Conservation (phyloP, 2,329 filamentous ascomycete species). For the Orbilia quercus region DNA sequence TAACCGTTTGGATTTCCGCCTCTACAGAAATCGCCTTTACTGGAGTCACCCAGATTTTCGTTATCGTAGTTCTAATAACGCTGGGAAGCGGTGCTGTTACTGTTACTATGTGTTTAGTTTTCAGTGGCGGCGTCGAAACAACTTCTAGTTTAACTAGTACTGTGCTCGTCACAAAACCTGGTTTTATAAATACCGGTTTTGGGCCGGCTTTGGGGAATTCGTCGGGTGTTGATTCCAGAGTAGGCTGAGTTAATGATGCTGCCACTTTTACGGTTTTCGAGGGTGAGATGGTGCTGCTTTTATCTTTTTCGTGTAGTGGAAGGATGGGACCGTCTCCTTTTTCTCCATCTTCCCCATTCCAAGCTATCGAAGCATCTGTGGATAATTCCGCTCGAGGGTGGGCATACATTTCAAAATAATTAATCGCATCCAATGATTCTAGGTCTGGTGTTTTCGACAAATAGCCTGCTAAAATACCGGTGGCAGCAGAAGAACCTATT, state of each 20-base stretch:
- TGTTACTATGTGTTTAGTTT: not conserved
- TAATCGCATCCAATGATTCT: conserved; percentile 12
- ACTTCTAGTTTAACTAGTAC: not conserved
- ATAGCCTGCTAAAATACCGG: conserved; percentile 17
- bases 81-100: not conserved
- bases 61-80: not conserved
- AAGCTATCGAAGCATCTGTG: not conserved
- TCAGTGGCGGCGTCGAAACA: no score
- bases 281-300: no score
- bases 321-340: not conserved
- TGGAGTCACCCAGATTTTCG: not conserved
- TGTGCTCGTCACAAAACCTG: conserved; percentile 15
- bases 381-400: not conserved
- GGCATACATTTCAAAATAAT: not conserved
- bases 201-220: not conserved
- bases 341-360: conserved; percentile 8
- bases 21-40: not conserved
- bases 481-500: not conserved
- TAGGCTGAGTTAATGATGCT: not conserved
- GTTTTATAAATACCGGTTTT: not conserved
- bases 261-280: not conserved
- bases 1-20: not conserved
- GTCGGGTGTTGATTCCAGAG: not conserved
- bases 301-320: not conserved
- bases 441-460: conserved; percentile 6